Evolutionary conservation across 352 stramenopile species (phyloP), one percentile per base, ranked within the genome.

Genomic region (Phytophthora podocarpi): DNA sequence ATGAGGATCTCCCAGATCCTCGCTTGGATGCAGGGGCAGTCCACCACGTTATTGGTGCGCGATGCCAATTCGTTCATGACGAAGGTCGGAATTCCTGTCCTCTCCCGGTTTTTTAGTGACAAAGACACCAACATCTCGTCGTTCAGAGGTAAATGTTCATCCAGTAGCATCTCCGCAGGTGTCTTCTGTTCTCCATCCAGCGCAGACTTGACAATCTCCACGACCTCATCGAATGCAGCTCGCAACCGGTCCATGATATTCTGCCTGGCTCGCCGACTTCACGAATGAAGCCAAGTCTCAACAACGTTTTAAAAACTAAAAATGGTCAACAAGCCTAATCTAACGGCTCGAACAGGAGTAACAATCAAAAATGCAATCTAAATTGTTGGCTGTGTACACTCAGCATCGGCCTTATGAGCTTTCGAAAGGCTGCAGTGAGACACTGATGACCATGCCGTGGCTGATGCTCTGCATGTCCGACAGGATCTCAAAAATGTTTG

Each of bases 401-500:
- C 74, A 6, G 68, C 40, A 82, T 64, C 24, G 58, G 46, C 32
- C 82, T 67, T 83, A 92, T 79, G 57, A 51, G 21, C 35, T 68
- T 45, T 76, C 63, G 58, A 89, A 89, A 9, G 83, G 82, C 50
- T 90, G 76, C 31, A 94, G 40, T 36, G 64, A 52, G 16, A 92
- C 51, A 23, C 59, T 37, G 11, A 74, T 45, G 49, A 92, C 73
- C 67, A 94, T 92, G 34, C 74, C 76, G 15, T 82, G 67, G 41
- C 85, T 81, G 11, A 91, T 64, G 23, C 67, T 79, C 56, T 87
- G 74, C 75, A 94, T 94, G 50, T 90, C 81, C 23, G 79, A 77
- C 46, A 94, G 66, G 21, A 89, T 68, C 58, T 94, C 82, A 36
- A 91, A 89, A 48, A 91, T 74, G 64, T 91, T 94, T 23, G 85